Base-by-base conservation (phyloP, 371 early-diverging fungal genomes). In the Lichtheimia ramosa region DNA sequence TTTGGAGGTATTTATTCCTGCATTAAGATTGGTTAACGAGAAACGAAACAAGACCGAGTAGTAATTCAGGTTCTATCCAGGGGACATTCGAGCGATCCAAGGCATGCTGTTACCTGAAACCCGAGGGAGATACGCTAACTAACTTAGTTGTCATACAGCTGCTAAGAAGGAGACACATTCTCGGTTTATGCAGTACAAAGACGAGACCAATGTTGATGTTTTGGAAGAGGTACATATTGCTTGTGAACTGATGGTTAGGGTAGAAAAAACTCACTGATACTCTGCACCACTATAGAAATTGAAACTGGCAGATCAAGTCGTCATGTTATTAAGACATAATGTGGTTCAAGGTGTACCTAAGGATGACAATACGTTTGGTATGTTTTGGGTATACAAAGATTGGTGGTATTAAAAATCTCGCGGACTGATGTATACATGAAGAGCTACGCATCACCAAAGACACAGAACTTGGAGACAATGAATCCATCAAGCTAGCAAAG, bases 401-500 rank as follows among this genome's bases (percentile, higher is more conserved):
- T 34, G 2, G 34, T 25, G 34, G 5, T 5, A 10, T 2, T 8
- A 34, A 10, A 10, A 34, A 34, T 8, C 0, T 34, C 34, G 10
- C 0, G 10, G 34, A 34, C 34, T 21, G 6, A 50, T 15, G 28
- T 28, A 6, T 20, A 54, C 6, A 49, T 3, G 46, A 57, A 77
- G 78, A 77, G 41, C 60, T 77, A 34, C 67, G 73, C 52, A 77
- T 77, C 48, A 77, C 78, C 51, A 60, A 71, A 58, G 78, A 77
- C 48, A 74, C 69, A 27, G 79, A 75, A 51, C 64, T 79, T 51
- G 76, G 79, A 3, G 76, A 79, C 48, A 79, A 79, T 51, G 79
- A 79, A 49, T 66, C 62, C 20, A 79, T 79, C 48, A 75, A 72
- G 52, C 64, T 73, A 0, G 34, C 74, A 18, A 79, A 75, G 39